These are phyloP conservation scores for Arabidopsis lyrata DNA, from an alignment of 441 rosid species.

Conservation along the genomic window DNA sequence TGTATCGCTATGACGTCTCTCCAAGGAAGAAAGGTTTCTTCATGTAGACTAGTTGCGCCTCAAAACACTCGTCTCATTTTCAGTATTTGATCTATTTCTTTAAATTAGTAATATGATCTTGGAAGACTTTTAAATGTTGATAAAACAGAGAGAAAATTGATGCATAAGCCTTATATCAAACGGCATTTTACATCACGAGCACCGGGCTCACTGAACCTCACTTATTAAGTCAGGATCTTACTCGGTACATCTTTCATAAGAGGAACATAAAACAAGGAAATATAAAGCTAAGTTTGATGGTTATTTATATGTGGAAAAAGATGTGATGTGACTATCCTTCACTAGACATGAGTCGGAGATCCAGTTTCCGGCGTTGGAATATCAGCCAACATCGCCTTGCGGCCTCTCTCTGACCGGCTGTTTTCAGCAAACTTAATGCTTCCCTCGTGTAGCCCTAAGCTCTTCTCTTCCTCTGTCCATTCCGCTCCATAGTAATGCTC, in stretches of 20 bases:
- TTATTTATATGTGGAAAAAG: constrained; percentile 35
- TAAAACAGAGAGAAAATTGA: constrained; percentile 25
- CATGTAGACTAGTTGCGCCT: constrained; percentile 12
- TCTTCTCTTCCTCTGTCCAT: constrained; percentile 68
- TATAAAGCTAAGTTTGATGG: constrained; percentile 27
- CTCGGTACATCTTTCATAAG: constrained; percentile 37
- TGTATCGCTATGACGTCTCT: constrained; percentile 2
- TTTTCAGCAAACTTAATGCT: constrained; percentile 72
- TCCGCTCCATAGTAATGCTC: constrained; percentile 67
- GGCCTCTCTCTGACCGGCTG: constrained; percentile 46
- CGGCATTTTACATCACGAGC: constrained; percentile 33
- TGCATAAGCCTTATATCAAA: constrained; percentile 30
- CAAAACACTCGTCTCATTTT: constrained; percentile 25
- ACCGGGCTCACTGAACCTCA: constrained; percentile 42
- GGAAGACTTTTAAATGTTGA: not conserved
- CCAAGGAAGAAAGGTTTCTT: constrained; percentile 3
- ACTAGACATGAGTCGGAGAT: constrained; percentile 48
- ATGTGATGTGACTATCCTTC: not conserved
- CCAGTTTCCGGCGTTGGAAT: constrained; percentile 44
- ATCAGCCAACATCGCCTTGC: constrained; percentile 37
- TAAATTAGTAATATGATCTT: not conserved
- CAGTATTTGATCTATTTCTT: constrained; percentile 7
- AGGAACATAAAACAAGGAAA: constrained; percentile 19
- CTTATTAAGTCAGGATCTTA: constrained; percentile 41
- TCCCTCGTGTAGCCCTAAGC: constrained; percentile 59